Base-by-base conservation (phyloP, 805 yeast species). In the Candida rishiriensis region DNA sequence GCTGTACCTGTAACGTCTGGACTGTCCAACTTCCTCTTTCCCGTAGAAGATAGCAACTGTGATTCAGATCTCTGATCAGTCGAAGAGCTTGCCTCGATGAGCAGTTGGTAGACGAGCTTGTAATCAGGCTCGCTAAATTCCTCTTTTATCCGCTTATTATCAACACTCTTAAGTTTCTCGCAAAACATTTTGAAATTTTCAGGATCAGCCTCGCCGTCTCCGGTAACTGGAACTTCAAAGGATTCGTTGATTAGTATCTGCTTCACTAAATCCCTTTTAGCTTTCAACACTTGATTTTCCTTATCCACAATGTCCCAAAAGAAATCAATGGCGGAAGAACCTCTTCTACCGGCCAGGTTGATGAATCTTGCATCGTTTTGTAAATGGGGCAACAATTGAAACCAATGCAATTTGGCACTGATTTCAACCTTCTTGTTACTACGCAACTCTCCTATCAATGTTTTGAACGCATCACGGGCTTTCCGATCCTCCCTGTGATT, bases 231-330 rank as follows among this genome's bases (percentile, higher is more conserved):
- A 13, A 50, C 33, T 16, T 46, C 47, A n/a, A 48, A 21, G 5
- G 39, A 48, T 8, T 50, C 37, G 16, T 58, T 62, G 8, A 71
- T 61, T 28, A 83, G 52, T 6, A 74, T 60, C 49, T 75, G 81
- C 40, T 76, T 75, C 1, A 81, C 75, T 35, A 83, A 62, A 41
- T 82, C 87, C 42, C 76, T 76, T 56, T 80, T 78, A 17, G 81
- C 78, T 47, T 73, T 75, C 37, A 85, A 57, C 1, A 70, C 55
- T 42, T 80, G 75, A 30, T 74, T 71, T 53, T 78, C 80, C 44
- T 78, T 82, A 52, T 84, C 89, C 3, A 84, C 72, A 0, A 75
- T 55, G 59, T 89, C 96, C 77, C 87, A 76, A 59, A 84, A 88
- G 34, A 86, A 63, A 50, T 88, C 95, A 35, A 82, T 56, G 1